Evolutionary conservation across 164 flowering plant genomes (phyloP).

Genomic region (Chimonanthus salicifolius): DNA sequence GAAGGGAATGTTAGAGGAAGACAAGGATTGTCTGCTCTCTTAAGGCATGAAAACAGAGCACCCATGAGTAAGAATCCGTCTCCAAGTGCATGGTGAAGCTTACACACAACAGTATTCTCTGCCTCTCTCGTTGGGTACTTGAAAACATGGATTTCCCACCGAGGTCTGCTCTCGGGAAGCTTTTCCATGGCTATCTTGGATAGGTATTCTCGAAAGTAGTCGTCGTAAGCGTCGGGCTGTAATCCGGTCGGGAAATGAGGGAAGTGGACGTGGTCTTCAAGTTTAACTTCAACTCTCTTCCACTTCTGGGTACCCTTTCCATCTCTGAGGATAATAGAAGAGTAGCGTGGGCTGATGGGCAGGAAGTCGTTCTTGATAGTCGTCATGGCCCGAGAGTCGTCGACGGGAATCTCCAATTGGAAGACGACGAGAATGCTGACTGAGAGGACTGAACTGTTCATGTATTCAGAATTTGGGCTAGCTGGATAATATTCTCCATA

Average conservation of each 20-base stretch:
- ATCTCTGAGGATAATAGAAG: slow-evolving; percentile 21
- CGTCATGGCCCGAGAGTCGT: neutral
- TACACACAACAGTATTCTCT: slow-evolving; percentile 37
- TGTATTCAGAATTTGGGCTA: slow-evolving; percentile 7
- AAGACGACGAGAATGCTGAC: slow-evolving; percentile 6
- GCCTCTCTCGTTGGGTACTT: slow-evolving; percentile 55
- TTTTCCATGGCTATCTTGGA: slow-evolving; percentile 30
- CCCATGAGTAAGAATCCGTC: slow-evolving; percentile 72
- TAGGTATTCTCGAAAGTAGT: slow-evolving; percentile 28
- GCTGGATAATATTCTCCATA: neutral
- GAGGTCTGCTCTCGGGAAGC: slow-evolving; percentile 36
- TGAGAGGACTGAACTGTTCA: slow-evolving; percentile 8
- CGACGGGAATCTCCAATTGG: slow-evolving; percentile 5
- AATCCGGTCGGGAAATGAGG: slow-evolving; percentile 33
- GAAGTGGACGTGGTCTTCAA: slow-evolving; percentile 37
- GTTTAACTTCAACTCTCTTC: slow-evolving; percentile 47
- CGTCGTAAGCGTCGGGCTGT: slow-evolving; percentile 29
- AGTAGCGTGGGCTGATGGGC: slow-evolving; percentile 11
- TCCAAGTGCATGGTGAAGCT: slow-evolving; percentile 64
- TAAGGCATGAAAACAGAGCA: slow-evolving; percentile 46
- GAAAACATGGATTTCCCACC: slow-evolving; percentile 56
- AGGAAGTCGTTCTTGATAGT: neutral
- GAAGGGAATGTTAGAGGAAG: slow-evolving; percentile 48
- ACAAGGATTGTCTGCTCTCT: slow-evolving; percentile 50
- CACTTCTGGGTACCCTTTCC: slow-evolving; percentile 37